phyloP scores from a whole-genome alignment of 495 filamentous ascomycete genomes.

The Penicillium crystallinum region DNA sequence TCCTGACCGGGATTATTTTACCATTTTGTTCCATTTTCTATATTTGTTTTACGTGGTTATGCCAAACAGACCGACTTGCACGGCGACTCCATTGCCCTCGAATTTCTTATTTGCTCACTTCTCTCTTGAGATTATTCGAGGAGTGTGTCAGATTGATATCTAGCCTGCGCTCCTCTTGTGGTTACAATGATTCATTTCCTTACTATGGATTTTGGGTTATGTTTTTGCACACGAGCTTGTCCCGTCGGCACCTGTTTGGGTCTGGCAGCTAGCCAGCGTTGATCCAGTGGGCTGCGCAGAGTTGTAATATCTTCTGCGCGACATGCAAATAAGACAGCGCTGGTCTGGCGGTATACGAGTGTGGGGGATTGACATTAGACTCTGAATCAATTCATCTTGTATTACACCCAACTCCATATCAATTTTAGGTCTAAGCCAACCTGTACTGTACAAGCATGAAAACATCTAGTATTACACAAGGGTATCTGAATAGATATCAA shows the following conservation, averaged over 20 bases:
- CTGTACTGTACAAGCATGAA: neutral
- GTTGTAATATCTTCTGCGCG: conserved; percentile 25
- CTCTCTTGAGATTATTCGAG: conserved; percentile 25
- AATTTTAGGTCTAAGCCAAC: neutral
- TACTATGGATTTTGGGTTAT: conserved; percentile 13
- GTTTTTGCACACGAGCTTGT: conserved; percentile 12
- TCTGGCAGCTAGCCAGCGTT: conserved; percentile 10
- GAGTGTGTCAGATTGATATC: conserved; percentile 22
- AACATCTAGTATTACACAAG: neutral
- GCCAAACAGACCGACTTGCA: conserved; percentile 38
- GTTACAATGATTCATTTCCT: conserved; percentile 21
- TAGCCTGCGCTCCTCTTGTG: conserved; percentile 15
- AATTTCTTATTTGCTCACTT: conserved; percentile 25
- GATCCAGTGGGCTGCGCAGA: conserved; percentile 6
- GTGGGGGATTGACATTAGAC: conserved; percentile 17
- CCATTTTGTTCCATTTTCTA: neutral
- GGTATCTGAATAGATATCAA: conserved; percentile 3
- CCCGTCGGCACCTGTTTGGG: conserved; percentile 14
- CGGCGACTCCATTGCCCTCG: conserved; percentile 24
- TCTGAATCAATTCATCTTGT: conserved; percentile 23
- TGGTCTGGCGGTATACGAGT: conserved; percentile 14
- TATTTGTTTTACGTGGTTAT: conserved; percentile 34
- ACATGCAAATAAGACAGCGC: conserved; percentile 1
- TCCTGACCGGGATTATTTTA: conserved; percentile 18
- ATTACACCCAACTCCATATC: conserved; percentile 1